Base-by-base conservation (phyloP, 768 basidiomycete genomes). In the Mycena epipterygia region DNA sequence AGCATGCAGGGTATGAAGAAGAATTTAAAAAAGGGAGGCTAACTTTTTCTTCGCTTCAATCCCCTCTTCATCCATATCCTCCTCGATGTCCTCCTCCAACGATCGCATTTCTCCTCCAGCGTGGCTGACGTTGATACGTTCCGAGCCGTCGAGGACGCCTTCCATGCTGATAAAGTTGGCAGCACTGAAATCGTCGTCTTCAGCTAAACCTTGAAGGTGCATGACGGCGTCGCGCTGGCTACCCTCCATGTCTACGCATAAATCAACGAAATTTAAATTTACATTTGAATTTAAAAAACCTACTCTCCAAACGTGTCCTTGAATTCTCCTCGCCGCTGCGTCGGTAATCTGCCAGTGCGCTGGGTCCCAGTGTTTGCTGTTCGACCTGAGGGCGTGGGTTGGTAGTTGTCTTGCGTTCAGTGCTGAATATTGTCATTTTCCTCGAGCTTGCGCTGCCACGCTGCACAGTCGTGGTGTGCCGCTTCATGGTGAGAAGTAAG, bases 71-170 rank as follows among this genome's bases (percentile, higher is more conserved):
- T 41, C 27, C 30, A 7, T 32, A 16, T 7, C 37, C 39, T 12
- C 39, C 58, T 42, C 49, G 12, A 52, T 37, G 0, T 21, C 48
- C 2, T 49, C 48, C 48, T 51, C 33, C 46, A 19, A 30, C 3
- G 46, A 37, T 13, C 14, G n/a, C 39, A 62, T 42, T 39, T 62
- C 60, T 5, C 60, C 60, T 3, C 60, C 60, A 23, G 46, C 60
- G 16, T 62, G 60, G 46, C 60, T 62, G 60, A 62, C 35, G 23
- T 55, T 32, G 32, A 55, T 57, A 33, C 37, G 56, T 8, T 57
- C 56, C n/a, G 56, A 57, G 56, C 56, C 56, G 13, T 57, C 56
- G 17, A 57, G 56, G 25, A 57, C 27, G 5, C 37, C 37, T 25
- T 57, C 37, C 56, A 57, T 37, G 39, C 27, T 27, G 17, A 57